Evolutionary conservation across 148 eudicot genomes (phyloP).

Genomic region (Cornus suecica): DNA sequence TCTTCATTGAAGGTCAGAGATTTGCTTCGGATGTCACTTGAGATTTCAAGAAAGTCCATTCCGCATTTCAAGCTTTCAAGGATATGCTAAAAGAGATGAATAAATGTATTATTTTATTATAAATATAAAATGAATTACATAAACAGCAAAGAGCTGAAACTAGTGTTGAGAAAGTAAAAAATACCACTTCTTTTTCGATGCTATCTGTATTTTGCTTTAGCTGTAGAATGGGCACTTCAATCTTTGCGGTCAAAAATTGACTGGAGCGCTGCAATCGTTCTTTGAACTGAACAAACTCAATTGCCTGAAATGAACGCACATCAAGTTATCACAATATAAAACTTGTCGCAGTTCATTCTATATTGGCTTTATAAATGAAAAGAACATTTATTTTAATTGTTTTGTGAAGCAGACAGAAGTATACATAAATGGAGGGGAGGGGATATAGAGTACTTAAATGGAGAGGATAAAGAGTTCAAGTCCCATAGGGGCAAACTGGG

Average conservation of each 20-base stretch:
- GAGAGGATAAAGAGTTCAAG: background rate
- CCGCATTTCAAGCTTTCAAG: constrained; percentile 66
- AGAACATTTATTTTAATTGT: background rate
- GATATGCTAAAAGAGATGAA: constrained; percentile 41
- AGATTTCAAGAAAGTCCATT: constrained; percentile 57
- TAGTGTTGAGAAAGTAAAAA: constrained; percentile 6
- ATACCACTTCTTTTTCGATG: constrained; percentile 78
- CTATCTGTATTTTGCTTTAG: constrained; percentile 71
- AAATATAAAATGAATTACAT: background rate
- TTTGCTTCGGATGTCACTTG: constrained; percentile 52
- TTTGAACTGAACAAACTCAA: constrained; percentile 94
- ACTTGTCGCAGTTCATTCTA: background rate
- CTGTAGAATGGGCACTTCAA: constrained; percentile 76
- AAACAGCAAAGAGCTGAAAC: constrained; percentile 2
- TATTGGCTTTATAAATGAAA: background rate
- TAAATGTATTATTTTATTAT: constrained; percentile 7
- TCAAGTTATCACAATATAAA: background rate
- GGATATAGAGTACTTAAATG: too few relatives aligned
- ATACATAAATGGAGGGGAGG: background rate
- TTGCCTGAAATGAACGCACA: constrained; percentile 45
- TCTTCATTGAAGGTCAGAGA: constrained; percentile 93
- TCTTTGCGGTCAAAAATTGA: constrained; percentile 73
- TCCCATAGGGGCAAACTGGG: too few relatives aligned
- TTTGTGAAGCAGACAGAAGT: background rate
- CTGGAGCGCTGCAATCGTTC: constrained; percentile 76